Evolutionary conservation across 2,329 filamentous ascomycete genomes (phyloP).

Genomic region (Helminthosporium solani): DNA sequence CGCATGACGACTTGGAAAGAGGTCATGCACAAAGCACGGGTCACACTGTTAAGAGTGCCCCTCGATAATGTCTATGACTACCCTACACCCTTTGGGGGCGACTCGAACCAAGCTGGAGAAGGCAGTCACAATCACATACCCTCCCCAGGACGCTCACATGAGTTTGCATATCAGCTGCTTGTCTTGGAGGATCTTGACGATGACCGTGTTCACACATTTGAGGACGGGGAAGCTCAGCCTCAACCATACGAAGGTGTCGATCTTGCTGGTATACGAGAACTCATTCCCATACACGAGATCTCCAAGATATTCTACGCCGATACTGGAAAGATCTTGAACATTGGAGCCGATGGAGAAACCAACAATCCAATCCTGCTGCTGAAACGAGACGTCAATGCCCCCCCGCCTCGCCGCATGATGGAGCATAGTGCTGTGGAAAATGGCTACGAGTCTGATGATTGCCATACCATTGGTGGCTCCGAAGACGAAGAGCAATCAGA

Average conservation of each 20-base stretch:
- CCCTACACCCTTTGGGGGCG: constrained; percentile 26
- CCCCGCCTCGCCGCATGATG: constrained; percentile 61
- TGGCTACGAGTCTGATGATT: constrained; percentile 40
- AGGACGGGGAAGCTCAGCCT: constrained; percentile 59
- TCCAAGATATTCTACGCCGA: constrained; percentile 94
- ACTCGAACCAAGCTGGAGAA: constrained; percentile 15
- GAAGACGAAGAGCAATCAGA: constrained; percentile 46
- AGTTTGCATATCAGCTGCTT: constrained; percentile 79
- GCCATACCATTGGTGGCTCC: constrained; percentile 36
- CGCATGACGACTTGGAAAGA: constrained; percentile 87
- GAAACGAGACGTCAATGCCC: constrained; percentile 68
- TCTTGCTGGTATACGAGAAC: constrained; percentile 65
- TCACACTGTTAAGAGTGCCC: constrained; percentile 75
- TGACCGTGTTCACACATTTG: constrained; percentile 65
- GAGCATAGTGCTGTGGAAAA: constrained; percentile 37
- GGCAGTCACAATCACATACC: constrained; percentile 34
- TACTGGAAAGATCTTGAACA: constrained; percentile 84
- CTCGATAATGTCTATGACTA: constrained; percentile 56
- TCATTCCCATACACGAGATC: constrained; percentile 70
- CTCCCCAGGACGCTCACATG: constrained; percentile 52
- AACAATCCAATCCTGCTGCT: constrained; percentile 74
- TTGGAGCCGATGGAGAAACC: constrained; percentile 66
- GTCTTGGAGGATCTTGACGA: constrained; percentile 81
- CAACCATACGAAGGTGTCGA: constrained; percentile 61
- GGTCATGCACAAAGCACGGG: constrained; percentile 86